A percentile compares a stretch with the other conserved stretches of the same genome.
Conservation (phyloP, 148 eudicot species). For the Cornus controversa region DNA sequence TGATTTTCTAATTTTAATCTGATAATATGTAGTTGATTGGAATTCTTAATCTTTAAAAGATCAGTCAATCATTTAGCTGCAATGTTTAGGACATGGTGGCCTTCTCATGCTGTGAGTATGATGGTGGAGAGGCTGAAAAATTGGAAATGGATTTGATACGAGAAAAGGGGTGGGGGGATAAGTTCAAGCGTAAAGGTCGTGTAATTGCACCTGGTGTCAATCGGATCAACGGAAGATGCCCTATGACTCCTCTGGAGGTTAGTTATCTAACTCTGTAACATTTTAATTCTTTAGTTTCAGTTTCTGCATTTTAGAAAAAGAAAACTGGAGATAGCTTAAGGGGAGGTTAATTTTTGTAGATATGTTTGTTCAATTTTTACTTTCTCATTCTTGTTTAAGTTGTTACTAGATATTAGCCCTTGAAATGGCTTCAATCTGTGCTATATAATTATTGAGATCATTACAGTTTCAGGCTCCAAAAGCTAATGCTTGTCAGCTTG, state of each 20-base stretch:
- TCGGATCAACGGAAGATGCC: conserved; percentile 77
- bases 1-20: neutral
- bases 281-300: conserved; percentile 2
- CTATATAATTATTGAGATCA: too few species aligned
- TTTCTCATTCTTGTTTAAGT: too few species aligned
- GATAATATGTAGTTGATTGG: neutral
- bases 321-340: neutral
- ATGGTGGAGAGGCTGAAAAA: conserved; percentile 64
- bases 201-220: conserved; percentile 56
- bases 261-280: conserved; percentile 1
- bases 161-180: conserved; percentile 79
- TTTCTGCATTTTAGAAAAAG: neutral
- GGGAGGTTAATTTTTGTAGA: neutral
- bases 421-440: too few species aligned
- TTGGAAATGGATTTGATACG: conserved; percentile 59
- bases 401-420: too few species aligned
- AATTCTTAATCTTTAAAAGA: neutral
- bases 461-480: too few species aligned
- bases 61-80: neutral
- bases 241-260: conserved; percentile 91
- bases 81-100: conserved; percentile 81
- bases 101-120: conserved; percentile 82
- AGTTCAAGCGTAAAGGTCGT: conserved; percentile 54
- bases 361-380: too few species aligned
- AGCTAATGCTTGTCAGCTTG: too few species aligned